Evolutionary conservation across 306 rosid species (phyloP).

Genomic region (Hippophae tibetana): DNA sequence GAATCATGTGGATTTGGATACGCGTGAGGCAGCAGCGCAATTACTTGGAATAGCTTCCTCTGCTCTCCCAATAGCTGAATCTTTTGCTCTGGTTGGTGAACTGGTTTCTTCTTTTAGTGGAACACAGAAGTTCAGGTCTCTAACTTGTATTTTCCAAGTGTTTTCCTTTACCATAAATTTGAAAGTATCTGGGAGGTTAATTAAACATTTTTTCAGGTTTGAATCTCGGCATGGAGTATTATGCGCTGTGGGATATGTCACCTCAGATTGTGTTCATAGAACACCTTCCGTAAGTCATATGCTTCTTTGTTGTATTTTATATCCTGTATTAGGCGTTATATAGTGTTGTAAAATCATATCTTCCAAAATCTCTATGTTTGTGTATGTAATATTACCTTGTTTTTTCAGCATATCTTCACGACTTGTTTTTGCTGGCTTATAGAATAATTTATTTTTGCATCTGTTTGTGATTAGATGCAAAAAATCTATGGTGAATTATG

Average conservation of each 20-base stretch:
- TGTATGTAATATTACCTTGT: no score
- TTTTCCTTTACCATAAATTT: conserved; percentile 6
- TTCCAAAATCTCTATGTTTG: background rate
- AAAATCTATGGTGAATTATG: no score
- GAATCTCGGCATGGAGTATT: conserved; percentile 84
- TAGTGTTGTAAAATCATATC: background rate
- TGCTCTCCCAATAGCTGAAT: conserved; percentile 43
- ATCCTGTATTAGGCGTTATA: background rate
- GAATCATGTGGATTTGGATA: conserved; percentile 74
- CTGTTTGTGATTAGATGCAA: no score
- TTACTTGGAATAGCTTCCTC: conserved; percentile 89
- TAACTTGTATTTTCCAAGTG: conserved; percentile 4
- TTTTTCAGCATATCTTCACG: no score
- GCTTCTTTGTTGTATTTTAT: background rate
- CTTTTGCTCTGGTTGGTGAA: conserved; percentile 45
- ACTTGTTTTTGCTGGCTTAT: no score
- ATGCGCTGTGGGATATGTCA: conserved; percentile 79
- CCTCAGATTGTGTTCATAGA: conserved; percentile 72
- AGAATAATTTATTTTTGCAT: no score
- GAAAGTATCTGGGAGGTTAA: conserved; percentile 9
- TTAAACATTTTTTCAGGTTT: conserved; percentile 44
- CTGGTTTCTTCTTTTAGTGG: conserved; percentile 50
- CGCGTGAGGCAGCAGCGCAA: conserved; percentile 89
- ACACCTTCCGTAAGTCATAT: conserved; percentile 50
- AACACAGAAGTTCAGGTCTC: conserved; percentile 58